A percentile compares a stretch with the other conserved stretches of the same genome.
phyloP scores from a whole-genome alignment of 2,329 filamentous ascomycete species.

The Trichoderma polysporum region DNA sequence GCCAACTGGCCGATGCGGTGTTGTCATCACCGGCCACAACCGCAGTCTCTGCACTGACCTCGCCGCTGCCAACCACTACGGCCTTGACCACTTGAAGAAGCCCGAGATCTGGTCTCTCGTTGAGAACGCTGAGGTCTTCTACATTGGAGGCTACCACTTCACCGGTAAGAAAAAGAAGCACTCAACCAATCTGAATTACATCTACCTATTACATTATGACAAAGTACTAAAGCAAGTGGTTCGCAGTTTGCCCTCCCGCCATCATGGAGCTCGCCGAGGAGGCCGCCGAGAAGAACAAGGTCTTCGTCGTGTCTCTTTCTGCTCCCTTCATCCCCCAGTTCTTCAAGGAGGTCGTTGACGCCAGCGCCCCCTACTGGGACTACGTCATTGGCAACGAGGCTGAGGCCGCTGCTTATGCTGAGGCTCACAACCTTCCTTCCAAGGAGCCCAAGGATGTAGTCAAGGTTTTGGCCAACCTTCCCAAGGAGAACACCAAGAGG shows the following conservation, averaged over 20 bases:
- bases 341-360: slow-evolving; percentile 94
- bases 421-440: slow-evolving; percentile 71
- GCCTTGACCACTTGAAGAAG: slow-evolving; percentile 86
- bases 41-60: slow-evolving; percentile 93
- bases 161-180: slow-evolving; percentile 51
- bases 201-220: neutral
- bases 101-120: slow-evolving; percentile 90
- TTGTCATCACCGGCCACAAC: slow-evolving; percentile 95
- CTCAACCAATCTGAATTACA: neutral
- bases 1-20: slow-evolving; percentile 91
- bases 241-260: slow-evolving; percentile 77
- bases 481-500: slow-evolving; percentile 86
- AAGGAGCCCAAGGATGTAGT: slow-evolving; percentile 83
- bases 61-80: slow-evolving; percentile 95
- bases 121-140: slow-evolving; percentile 84
- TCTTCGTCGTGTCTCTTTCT: slow-evolving; percentile 85
- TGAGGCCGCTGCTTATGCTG: slow-evolving; percentile 84
- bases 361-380: slow-evolving; percentile 86
- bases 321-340: slow-evolving; percentile 96
- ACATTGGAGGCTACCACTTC: slow-evolving; percentile 95
- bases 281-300: slow-evolving; percentile 85
- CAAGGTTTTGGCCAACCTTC: slow-evolving; percentile 78
- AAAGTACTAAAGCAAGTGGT: neutral
- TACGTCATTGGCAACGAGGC: slow-evolving; percentile 97
- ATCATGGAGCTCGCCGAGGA: slow-evolving; percentile 89